Percentiles rank a stretch among this genome's conserved stretches.
Conservation (phyloP, 257 asterid genomes). For the Rhazya stricta region DNA sequence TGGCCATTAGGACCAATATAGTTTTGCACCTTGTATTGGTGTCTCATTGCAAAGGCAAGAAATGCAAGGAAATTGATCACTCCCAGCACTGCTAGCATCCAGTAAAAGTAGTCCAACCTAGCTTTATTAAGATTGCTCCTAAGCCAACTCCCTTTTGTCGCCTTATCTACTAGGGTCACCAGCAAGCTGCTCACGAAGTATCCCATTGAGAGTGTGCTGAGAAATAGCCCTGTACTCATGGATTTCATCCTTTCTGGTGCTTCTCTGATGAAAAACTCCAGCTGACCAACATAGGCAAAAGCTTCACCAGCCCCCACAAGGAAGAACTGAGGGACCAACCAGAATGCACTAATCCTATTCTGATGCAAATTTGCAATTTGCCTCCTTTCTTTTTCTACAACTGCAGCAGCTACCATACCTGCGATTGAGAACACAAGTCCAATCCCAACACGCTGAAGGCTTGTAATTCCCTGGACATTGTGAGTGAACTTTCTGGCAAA, state of each 20-base stretch:
- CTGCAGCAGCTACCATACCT: slow-evolving; percentile 71
- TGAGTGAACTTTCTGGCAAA: slow-evolving; percentile 51
- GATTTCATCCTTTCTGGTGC: slow-evolving; percentile 91
- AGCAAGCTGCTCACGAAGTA: slow-evolving; percentile 68
- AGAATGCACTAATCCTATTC: slow-evolving; percentile 49
- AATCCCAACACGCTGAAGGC: slow-evolving; percentile 67
- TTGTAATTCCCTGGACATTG: slow-evolving; percentile 51
- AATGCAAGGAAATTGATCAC: slow-evolving; percentile 52
- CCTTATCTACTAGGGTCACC: slow-evolving; percentile 52
- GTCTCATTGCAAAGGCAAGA: slow-evolving; percentile 52
- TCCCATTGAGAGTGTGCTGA: slow-evolving; percentile 78
- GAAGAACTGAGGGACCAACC: slow-evolving; percentile 82
- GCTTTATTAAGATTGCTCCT: slow-evolving; percentile 54
- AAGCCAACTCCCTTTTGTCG: slow-evolving; percentile 52
- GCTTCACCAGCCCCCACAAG: slow-evolving; percentile 90
- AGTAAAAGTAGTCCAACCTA: slow-evolving; percentile 58
- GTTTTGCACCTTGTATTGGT: slow-evolving; percentile 60
- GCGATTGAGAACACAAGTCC: slow-evolving; percentile 58
- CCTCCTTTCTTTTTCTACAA: slow-evolving; percentile 49
- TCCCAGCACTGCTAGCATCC: slow-evolving; percentile 73
- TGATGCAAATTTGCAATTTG: slow-evolving; percentile 3
- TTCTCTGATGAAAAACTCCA: slow-evolving; percentile 79
- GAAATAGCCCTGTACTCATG: slow-evolving; percentile 83
- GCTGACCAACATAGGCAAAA: slow-evolving; percentile 87
- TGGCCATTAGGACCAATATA: slow-evolving; percentile 25